Base-by-base conservation (phyloP, 1,139 yeast genomes). In the Starmera stellimalicola region DNA sequence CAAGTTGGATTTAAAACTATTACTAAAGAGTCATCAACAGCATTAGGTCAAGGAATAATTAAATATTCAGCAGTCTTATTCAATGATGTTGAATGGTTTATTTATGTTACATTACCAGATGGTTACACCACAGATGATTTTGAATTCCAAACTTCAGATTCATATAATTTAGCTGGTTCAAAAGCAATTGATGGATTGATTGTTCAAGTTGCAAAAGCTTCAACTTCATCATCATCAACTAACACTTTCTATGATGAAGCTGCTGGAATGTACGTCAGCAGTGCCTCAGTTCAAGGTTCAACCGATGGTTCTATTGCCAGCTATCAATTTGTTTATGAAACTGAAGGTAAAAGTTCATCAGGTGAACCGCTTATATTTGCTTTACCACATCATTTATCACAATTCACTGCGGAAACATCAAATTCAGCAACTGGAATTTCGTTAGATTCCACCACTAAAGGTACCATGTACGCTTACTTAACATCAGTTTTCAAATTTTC, bases 381-480 rank as follows among this genome's bases (percentile, higher is more conserved):
- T 7, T 64, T 79, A 35, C 87, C 91, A 16, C 94, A 83, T 54
- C 93, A 79, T 39, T 63, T 73, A 32, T 61, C 58, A 24, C 67
- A 82, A 1, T 60, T 81, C 40, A 52, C 65, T 19, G 37, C 59
- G 2, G 51, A 54, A 3, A 62, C 67, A 35, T 35, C 57, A 5
- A 42, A 52, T 3, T 47, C 59, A 3, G 54, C 62, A 25, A 73
- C 84, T 17, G 72, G 71, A 18, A 62, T 77, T 31, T 50, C 58
- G 14, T 54, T 77, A 30, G 62, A 64, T 23, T 75, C 87, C 0
- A 65, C 78, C 18, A 71, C 81, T 33, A 80, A 79, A 60, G 94
- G 94, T 32, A 48, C 48, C 11, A 74, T 81, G 79, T 60, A 64
- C 18, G 93, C 72, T 4, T 75, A 63, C 50, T 55, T 75, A 35